These are phyloP conservation scores for Prunus mume DNA, from an alignment of 306 rosid species.

Conservation along the genomic window DNA sequence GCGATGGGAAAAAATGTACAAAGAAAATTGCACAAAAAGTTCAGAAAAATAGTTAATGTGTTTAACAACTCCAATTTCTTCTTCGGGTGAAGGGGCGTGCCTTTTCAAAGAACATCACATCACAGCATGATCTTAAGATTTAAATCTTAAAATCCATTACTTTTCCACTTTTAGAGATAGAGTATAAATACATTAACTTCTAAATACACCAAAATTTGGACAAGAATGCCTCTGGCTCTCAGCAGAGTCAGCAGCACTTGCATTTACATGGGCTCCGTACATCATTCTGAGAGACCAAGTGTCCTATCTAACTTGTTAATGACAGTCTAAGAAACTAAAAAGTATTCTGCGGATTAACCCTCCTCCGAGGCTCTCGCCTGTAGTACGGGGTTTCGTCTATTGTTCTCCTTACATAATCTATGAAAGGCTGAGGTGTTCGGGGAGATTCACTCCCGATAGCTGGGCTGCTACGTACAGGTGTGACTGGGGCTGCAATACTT, in stretches of 20 bases:
- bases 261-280: slow-evolving; percentile 15
- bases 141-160: neutral
- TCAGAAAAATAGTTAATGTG: too few relatives aligned
- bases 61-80: too few relatives aligned
- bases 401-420: slow-evolving; percentile 86
- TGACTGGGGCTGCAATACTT: slow-evolving; percentile 43
- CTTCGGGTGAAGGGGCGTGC: too few relatives aligned
- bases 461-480: slow-evolving; percentile 57
- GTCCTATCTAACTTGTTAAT: neutral
- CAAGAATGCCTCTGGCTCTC: neutral
- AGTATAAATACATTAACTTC: neutral
- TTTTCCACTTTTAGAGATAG: neutral
- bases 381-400: slow-evolving; percentile 95
- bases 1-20: too few relatives aligned
- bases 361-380: slow-evolving; percentile 67
- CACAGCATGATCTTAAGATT: neutral
- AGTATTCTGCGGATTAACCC: slow-evolving; percentile 81
- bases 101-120: neutral
- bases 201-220: slow-evolving; percentile 4
- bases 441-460: slow-evolving; percentile 56
- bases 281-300: neutral
- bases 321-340: slow-evolving; percentile 34
- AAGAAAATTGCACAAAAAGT: too few relatives aligned
- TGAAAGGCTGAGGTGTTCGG: slow-evolving; percentile 88
- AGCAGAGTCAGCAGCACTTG: slow-evolving; percentile 1